Evolutionary conservation across 1,284 basidiomycete species (phyloP).

Genomic region (Ustilago curta): DNA sequence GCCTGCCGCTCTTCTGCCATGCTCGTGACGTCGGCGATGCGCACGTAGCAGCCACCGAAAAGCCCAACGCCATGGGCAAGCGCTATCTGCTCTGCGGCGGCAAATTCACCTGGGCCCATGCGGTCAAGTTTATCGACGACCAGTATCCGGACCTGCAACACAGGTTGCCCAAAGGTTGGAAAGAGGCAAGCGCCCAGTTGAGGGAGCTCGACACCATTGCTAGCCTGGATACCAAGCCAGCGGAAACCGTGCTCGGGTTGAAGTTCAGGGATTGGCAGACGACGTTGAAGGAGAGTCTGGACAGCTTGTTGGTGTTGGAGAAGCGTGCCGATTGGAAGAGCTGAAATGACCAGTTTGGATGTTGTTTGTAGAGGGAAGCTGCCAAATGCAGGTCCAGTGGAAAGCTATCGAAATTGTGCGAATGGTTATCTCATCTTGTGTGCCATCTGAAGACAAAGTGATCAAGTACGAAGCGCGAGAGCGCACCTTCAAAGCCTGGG

Average conservation of each 20-base stretch:
- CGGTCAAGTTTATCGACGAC: slow-evolving; percentile 50
- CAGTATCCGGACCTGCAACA: slow-evolving; percentile 45
- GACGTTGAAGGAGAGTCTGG: slow-evolving; percentile 57
- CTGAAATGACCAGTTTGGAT: background rate
- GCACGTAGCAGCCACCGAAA: slow-evolving; percentile 60
- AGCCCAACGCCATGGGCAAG: slow-evolving; percentile 42
- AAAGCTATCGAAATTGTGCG: too few relatives aligned
- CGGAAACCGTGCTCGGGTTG: slow-evolving; percentile 42
- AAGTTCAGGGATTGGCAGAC: slow-evolving; percentile 56
- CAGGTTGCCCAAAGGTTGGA: slow-evolving; percentile 61
- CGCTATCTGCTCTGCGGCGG: slow-evolving; percentile 59
- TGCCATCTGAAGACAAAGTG: too few relatives aligned
- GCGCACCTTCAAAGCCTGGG: too few relatives aligned
- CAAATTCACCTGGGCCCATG: slow-evolving; percentile 57
- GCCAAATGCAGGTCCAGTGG: too few relatives aligned
- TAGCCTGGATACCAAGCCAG: slow-evolving; percentile 50
- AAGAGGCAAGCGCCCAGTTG: slow-evolving; percentile 32
- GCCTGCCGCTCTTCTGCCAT: slow-evolving; percentile 68
- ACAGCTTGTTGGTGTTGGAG: slow-evolving; percentile 56
- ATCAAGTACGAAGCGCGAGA: too few relatives aligned
- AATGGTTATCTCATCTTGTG: too few relatives aligned
- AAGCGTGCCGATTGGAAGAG: slow-evolving; percentile 48
- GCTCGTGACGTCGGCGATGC: slow-evolving; percentile 63
- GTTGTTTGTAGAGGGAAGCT: background rate
- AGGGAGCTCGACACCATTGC: slow-evolving; percentile 34